phyloP scores from a whole-genome alignment of 2,329 filamentous ascomycete species.

The Epichloe brachyelytri region DNA sequence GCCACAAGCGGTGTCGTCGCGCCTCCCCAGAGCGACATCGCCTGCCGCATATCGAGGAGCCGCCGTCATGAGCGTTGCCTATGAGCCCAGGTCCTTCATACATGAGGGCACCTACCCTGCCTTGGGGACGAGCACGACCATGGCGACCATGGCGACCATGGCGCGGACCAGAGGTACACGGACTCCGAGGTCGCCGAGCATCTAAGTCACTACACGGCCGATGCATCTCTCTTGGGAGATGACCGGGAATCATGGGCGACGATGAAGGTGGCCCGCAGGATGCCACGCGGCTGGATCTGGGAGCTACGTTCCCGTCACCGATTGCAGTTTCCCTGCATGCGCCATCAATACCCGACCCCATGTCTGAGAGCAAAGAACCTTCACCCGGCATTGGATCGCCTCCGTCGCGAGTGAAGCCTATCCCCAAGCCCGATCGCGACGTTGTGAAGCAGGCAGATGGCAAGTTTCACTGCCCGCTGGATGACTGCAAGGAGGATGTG shows the following conservation, averaged over 20 bases:
- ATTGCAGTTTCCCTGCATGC: conserved; percentile 19
- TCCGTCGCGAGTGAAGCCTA: conserved; percentile 33
- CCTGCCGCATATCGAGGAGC: conserved; percentile 10
- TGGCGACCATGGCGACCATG: conserved; percentile 22
- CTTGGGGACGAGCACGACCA: conserved; percentile 32
- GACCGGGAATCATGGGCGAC: conserved; percentile 21
- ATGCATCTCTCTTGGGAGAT: conserved; percentile 14
- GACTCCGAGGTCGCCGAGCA: conserved; percentile 31
- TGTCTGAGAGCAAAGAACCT: conserved; percentile 22
- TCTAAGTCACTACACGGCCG: conserved; percentile 30
- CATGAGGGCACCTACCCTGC: conserved; percentile 34
- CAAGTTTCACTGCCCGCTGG: conserved; percentile 63
- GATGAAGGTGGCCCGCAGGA: conserved; percentile 27
- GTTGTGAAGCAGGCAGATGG: conserved; percentile 53
- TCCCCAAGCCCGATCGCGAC: conserved; percentile 46
- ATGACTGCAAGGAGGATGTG: conserved; percentile 52
- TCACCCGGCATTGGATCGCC: conserved; percentile 21
- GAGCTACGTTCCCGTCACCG: conserved; percentile 21
- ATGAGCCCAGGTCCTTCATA: conserved; percentile 36
- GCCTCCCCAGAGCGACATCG: conserved; percentile 5
- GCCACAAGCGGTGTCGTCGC: conserved; percentile 5
- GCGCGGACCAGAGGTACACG: conserved; percentile 27
- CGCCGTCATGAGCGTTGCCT: conserved; percentile 37
- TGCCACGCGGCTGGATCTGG: conserved; percentile 26
- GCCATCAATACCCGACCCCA: conserved; percentile 18